These are phyloP conservation scores for Leptomonas pyrrhocoris DNA, from an alignment of 208 protist genomes.

Conservation along the genomic window DNA sequence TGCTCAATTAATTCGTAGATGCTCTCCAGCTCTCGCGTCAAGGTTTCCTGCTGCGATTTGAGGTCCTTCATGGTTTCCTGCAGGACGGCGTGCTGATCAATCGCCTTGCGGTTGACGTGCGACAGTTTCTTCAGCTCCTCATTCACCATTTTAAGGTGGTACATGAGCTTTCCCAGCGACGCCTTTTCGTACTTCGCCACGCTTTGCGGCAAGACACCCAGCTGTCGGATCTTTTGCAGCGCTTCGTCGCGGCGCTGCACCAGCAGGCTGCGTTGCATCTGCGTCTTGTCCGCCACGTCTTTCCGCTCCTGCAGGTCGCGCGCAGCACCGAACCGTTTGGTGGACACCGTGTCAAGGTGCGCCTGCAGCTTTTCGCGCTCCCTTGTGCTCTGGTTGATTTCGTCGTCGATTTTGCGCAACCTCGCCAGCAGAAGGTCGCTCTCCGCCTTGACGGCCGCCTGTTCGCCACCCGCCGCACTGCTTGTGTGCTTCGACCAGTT, in stretches of 20 bases:
- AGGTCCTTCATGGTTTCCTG: conserved; percentile 89
- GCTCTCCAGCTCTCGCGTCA: conserved; percentile 82
- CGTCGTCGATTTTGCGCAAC: conserved; percentile 43
- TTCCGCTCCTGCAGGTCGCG: conserved; percentile 63
- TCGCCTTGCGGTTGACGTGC: conserved; percentile 98
- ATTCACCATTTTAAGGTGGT: conserved; percentile 75
- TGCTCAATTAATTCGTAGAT: conserved; percentile 96
- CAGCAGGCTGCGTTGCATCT: conserved; percentile 71
- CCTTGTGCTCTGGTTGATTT: conserved; percentile 44
- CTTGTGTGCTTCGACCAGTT: conserved; percentile 53
- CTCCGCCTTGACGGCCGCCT: conserved; percentile 58
- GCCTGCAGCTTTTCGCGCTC: conserved; percentile 54
- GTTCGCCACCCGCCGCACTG: conserved; percentile 39
- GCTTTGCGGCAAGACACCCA: conserved; percentile 87
- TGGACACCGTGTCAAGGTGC: conserved; percentile 49
- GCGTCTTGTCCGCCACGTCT: conserved; percentile 58
- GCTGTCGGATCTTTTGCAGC: conserved; percentile 88
- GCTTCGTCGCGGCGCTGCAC: conserved; percentile 87
- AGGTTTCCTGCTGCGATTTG: conserved; percentile 67
- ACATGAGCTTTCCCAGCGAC: conserved; percentile 85
- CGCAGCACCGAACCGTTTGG: conserved; percentile 38
- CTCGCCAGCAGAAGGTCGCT: conserved; percentile 47
- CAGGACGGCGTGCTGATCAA: conserved; percentile 97
- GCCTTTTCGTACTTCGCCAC: conserved; percentile 27
- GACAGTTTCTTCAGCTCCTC: conserved; percentile 89